Percentiles rank a stretch among this genome's conserved stretches.
Conservation (phyloP, 1,284 basidiomycete species). For the Bjerkandera adusta region DNA sequence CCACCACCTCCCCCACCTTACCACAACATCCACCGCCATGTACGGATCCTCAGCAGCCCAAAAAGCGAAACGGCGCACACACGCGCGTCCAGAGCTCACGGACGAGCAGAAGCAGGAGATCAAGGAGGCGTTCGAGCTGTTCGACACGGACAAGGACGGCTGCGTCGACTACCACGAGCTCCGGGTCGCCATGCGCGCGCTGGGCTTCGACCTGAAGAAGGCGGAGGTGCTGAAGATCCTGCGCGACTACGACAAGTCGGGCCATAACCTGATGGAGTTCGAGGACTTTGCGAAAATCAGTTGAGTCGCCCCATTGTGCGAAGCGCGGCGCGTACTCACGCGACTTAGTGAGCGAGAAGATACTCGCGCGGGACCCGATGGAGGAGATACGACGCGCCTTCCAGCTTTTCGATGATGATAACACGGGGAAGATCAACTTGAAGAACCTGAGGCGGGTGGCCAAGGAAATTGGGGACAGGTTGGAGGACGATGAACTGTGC, state of each 20-base stretch:
- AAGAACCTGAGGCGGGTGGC: slow-evolving; percentile 92
- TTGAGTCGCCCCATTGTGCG: slow-evolving; percentile 47
- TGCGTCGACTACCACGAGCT: slow-evolving; percentile 96
- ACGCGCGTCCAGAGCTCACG: slow-evolving; percentile 76
- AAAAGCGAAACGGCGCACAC: slow-evolving; percentile 70
- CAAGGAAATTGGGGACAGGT: slow-evolving; percentile 93
- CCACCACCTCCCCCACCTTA: background rate
- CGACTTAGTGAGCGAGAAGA: slow-evolving; percentile 86
- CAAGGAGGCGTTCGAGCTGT: slow-evolving; percentile 98
- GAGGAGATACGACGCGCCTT: slow-evolving; percentile 97
- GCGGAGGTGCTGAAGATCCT: slow-evolving; percentile 96
- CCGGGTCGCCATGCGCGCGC: slow-evolving; percentile 96
- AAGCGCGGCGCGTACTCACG: slow-evolving; percentile 18
- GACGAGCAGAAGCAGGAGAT: slow-evolving; percentile 98
- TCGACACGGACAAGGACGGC: slow-evolving; percentile 99
- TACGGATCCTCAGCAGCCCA: slow-evolving; percentile 69
- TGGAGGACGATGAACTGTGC: slow-evolving; percentile 97
- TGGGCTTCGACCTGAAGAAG: slow-evolving; percentile 98
- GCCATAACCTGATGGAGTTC: slow-evolving; percentile 91
- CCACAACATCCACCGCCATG: slow-evolving; percentile 38
- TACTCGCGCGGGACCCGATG: slow-evolving; percentile 92
- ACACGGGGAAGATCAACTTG: slow-evolving; percentile 91
- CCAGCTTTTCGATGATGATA: slow-evolving; percentile 95
- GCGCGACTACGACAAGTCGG: slow-evolving; percentile 88
- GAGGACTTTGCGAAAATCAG: slow-evolving; percentile 96